Evolutionary conservation across 768 basidiomycete species (phyloP), one percentile per base, ranked within the genome.

Genomic region (Phlegmacium glaucopus): DNA sequence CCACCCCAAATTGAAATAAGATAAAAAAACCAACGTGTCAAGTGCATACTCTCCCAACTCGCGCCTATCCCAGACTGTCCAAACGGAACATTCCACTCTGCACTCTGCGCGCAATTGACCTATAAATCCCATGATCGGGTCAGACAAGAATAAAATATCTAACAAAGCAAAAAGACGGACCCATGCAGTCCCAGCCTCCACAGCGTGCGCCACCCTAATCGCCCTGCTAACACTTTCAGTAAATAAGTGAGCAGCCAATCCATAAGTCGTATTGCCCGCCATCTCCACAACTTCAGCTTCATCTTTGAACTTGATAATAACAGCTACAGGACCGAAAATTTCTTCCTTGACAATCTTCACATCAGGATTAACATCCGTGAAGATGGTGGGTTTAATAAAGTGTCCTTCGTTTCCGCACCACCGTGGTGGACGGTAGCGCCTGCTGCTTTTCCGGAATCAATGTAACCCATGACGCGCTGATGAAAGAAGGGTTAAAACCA

Each of bases 181-280:
- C 83, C 86, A 92, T 8, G 76, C 79, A 4, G 88, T 90, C 18
- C 93, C 93, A 2, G 90, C 86, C 57, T 87, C 76, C 49, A 96
- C 71, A 5, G 81, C 79, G 62, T 86, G 77, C 25, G 88, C 82
- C 10, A 82, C 76, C 43, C 66, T 64, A 48, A 91, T 67, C 2
- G 85, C 89, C 28, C 83, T 74, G 43, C 70, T 78, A 62, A 88
- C 64, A 69, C 92, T 74, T 58, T 75, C 68, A 39, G 85, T 78
- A 72, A 89, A 90, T 46, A 94, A 78, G 6, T 86, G 82, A 2
- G 83, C n/a, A n/a, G n/a, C n/a, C n/a, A n/a, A n/a, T n/a, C n/a
- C n/a, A n/a, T n/a, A n/a, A n/a, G n/a, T n/a, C n/a, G n/a, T n/a
- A n/a, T n/a, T n/a, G n/a, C n/a, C n/a, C n/a, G n/a, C n/a, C n/a